Percentiles rank a stretch among this genome's conserved stretches.
Evolutionary conservation across 2,329 filamentous ascomycete genomes (phyloP).

Genomic region (Cytospora chrysosperma): DNA sequence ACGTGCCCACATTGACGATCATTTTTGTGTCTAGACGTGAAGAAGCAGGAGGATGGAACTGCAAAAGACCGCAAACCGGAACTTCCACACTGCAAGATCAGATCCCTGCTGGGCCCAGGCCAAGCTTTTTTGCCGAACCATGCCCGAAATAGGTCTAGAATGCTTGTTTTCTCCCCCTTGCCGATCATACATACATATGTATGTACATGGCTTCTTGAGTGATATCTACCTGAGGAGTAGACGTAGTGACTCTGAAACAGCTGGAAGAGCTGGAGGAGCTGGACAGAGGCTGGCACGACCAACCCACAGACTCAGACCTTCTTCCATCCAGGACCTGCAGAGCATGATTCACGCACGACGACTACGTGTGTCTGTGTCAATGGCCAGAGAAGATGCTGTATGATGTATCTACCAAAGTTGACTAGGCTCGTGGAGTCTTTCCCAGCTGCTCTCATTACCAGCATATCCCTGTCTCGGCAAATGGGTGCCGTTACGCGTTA

Average conservation of each 20-base stretch:
- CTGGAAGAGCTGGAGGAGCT: neutral
- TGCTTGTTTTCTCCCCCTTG: neutral
- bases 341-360: neutral
- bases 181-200: too few relatives aligned
- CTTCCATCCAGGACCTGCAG: neutral
- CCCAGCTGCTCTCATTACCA: neutral
- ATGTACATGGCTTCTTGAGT: too few relatives aligned
- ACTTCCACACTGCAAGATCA: neutral
- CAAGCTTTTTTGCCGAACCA: conserved; percentile 26
- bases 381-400: neutral
- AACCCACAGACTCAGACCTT: neutral
- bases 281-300: neutral
- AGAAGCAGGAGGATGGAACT: neutral
- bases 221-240: too few relatives aligned
- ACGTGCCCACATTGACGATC: neutral
- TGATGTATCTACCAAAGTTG: neutral
- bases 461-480: neutral
- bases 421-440: neutral
- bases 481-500: neutral
- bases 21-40: neutral
- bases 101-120: conserved; percentile 8
- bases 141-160: conserved; percentile 21
- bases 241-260: neutral
- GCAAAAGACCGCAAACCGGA: too few relatives aligned
- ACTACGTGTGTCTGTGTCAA: neutral